Conservation (phyloP, 2,329 filamentous ascomycete species). For the Rutstroemia sp. region DNA sequence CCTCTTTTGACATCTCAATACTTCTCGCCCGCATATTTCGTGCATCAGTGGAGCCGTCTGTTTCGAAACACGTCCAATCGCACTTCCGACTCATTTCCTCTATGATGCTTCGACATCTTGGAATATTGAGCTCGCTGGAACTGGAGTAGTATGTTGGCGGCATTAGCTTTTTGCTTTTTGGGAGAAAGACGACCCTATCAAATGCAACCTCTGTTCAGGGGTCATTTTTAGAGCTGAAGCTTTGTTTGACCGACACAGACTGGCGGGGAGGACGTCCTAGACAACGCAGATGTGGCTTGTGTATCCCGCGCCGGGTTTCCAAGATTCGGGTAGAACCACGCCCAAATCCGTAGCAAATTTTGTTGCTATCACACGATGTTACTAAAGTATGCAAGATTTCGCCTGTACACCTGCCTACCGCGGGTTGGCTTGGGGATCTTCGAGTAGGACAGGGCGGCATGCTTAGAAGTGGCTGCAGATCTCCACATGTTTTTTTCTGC, state of each 20-base stretch:
- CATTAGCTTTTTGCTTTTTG: not conserved
- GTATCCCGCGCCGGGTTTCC: not conserved
- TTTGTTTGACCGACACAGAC: not conserved
- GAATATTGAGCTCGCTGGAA: not conserved
- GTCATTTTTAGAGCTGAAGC: not conserved
- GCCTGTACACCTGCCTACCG: not conserved
- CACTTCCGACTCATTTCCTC: not conserved
- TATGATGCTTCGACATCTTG: not conserved
- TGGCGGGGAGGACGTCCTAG: no score
- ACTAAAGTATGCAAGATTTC: no score
- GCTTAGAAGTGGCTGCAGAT: not conserved
- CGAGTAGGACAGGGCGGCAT: not conserved
- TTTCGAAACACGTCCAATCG: slow-evolving; percentile 1
- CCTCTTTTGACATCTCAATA: not conserved
- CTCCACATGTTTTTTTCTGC: not conserved
- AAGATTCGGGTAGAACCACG: not conserved
- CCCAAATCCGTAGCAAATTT: not conserved
- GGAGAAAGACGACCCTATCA: not conserved
- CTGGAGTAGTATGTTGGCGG: not conserved
- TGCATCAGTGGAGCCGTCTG: not conserved
- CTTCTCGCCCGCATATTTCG: not conserved
- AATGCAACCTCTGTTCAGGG: not conserved
- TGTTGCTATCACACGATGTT: not conserved
- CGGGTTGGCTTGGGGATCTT: not conserved
- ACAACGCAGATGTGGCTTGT: no score